Evolutionary conservation across 495 filamentous ascomycete species (phyloP).

Genomic region (Evernia prunastri): DNA sequence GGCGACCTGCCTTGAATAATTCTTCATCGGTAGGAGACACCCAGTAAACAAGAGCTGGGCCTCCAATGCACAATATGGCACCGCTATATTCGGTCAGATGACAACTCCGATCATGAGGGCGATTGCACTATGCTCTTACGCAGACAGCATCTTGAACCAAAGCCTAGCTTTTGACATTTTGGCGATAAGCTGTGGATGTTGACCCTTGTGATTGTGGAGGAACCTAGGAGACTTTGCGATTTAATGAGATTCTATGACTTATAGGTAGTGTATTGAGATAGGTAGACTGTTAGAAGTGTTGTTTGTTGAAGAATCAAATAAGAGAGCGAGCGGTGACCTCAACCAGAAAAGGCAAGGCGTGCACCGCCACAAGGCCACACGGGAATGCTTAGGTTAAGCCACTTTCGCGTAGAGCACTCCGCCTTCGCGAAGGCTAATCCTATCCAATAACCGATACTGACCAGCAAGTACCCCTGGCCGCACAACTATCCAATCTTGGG

Average conservation of each 20-base stretch:
- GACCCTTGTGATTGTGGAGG: not conserved
- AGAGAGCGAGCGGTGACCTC: not conserved
- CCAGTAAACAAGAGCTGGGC: slow-evolving; percentile 74
- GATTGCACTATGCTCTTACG: slow-evolving; percentile 36
- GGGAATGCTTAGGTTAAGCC: not conserved
- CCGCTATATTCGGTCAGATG: slow-evolving; percentile 45
- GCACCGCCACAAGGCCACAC: not conserved
- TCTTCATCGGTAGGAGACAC: slow-evolving; percentile 86
- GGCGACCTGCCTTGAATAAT: slow-evolving; percentile 55
- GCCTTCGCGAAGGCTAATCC: too few species aligned
- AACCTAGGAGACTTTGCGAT: not conserved
- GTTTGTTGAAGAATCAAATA: not conserved
- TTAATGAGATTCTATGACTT: too few species aligned
- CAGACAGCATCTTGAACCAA: slow-evolving; percentile 49
- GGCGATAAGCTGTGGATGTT: not conserved
- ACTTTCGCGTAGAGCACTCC: too few species aligned
- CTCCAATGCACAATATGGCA: slow-evolving; percentile 64
- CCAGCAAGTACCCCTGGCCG: not conserved
- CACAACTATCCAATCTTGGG: not conserved
- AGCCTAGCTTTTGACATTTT: slow-evolving; percentile 47
- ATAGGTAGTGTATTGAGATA: not conserved
- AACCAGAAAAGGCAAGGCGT: not conserved
- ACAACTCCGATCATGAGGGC: slow-evolving; percentile 16
- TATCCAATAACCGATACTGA: not conserved
- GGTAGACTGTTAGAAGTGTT: not conserved